Conservation (phyloP, 768 basidiomycete genomes). For the Tylopilus felleus region DNA sequence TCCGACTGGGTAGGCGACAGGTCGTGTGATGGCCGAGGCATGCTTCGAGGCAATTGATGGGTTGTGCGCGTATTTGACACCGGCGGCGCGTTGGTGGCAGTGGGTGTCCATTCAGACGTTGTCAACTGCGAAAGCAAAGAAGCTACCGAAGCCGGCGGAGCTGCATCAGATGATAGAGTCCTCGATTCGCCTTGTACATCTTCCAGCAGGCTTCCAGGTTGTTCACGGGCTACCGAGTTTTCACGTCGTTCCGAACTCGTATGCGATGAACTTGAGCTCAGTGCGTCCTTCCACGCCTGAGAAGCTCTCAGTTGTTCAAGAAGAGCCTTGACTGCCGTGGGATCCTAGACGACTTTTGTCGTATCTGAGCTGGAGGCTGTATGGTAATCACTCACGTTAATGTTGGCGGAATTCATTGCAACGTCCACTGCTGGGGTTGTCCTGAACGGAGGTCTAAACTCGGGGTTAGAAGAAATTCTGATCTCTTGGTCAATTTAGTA, state of each 20-base stretch:
- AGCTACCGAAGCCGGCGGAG: conserved; percentile 47
- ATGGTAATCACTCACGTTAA: conserved; percentile 44
- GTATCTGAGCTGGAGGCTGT: neutral
- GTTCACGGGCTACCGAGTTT: conserved; percentile 4
- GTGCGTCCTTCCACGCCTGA: conserved; percentile 61
- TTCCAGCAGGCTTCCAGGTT: conserved; percentile 3
- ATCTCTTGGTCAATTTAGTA: neutral
- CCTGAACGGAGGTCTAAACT: too few relatives aligned
- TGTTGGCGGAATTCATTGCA: conserved; percentile 43
- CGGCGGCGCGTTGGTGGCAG: conserved; percentile 7
- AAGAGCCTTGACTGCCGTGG: conserved; percentile 62
- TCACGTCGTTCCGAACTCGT: neutral
- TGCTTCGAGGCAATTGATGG: conserved; percentile 9
- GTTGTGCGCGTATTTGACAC: conserved; percentile 8
- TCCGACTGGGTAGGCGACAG: conserved; percentile 8
- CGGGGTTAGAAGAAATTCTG: neutral
- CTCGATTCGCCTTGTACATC: conserved; percentile 4
- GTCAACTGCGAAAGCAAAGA: conserved; percentile 61
- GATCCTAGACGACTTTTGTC: conserved; percentile 46
- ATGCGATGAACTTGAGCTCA: conserved; percentile 16
- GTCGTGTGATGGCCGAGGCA: conserved; percentile 14
- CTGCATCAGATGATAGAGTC: neutral
- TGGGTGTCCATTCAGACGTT: conserved; percentile 25
- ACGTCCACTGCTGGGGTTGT: neutral
- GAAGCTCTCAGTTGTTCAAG: conserved; percentile 68